Evolutionary conservation across 139 green algal genomes (phyloP).

Genomic region (Chlamydomonas sp.): DNA sequence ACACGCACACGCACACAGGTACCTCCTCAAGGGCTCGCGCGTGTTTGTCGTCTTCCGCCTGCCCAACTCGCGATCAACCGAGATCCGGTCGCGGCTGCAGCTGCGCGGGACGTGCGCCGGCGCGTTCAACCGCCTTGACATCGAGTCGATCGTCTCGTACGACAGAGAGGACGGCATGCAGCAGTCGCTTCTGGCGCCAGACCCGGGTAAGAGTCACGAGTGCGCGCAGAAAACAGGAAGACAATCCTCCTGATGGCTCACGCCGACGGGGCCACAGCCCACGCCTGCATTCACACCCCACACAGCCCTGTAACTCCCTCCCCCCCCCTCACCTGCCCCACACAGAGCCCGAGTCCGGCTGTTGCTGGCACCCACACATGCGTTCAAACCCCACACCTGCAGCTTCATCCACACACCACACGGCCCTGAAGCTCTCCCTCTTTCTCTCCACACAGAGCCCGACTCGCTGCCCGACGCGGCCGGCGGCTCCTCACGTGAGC

Average conservation of each 20-base stretch:
- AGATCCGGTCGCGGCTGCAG: conserved; percentile 51
- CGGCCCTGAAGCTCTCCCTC: not conserved
- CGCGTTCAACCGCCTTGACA: conserved; percentile 71
- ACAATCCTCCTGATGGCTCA: too few species aligned
- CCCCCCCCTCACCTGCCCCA: not conserved
- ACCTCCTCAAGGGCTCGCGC: conserved; percentile 23
- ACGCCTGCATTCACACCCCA: not conserved
- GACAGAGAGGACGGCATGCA: conserved; percentile 42
- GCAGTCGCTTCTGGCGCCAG: conserved; percentile 1
- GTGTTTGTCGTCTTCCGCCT: conserved; percentile 49
- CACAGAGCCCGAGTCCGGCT: not conserved
- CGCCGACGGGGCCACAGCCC: too few species aligned
- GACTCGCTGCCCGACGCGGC: conserved; percentile 19
- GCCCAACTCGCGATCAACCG: conserved; percentile 49
- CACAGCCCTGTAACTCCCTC: not conserved
- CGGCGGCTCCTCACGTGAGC: conserved; percentile 7
- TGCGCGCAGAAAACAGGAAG: not conserved
- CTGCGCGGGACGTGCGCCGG: conserved; percentile 57
- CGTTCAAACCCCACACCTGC: too few species aligned
- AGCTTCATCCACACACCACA: not conserved
- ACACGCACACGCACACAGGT: not conserved
- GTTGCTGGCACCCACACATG: not conserved
- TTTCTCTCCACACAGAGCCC: conserved; percentile 13
- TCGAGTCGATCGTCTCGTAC: conserved; percentile 51
- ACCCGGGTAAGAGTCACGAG: not conserved